Base-by-base conservation (phyloP, 2,329 filamentous ascomycete species). In the Fusarium sp. region DNA sequence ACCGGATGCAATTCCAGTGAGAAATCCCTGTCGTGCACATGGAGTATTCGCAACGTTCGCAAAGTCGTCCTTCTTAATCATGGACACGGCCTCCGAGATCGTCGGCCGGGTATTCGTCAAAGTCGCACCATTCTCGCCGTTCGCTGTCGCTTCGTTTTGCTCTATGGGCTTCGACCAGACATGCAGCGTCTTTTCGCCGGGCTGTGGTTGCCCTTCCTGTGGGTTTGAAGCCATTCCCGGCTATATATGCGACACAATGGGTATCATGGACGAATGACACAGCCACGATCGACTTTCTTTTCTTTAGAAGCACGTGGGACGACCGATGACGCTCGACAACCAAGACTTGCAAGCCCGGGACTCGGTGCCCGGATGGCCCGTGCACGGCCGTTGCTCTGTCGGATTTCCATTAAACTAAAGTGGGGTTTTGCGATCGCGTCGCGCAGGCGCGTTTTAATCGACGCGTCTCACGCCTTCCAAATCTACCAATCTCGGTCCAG, bases 1-100 rank as follows among this genome's bases (percentile, higher is more conserved):
- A 4, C 92, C 95, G 3, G 86, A 83, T 1, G 86, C 90, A 69
- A 99, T 96, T 21, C 93, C 95, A 2, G 90, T 87, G 67, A 98
- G 79, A 49, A 97, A 81, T 3, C 91, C 89, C 72, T 96, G 89
- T 59, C 93, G 83, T 17, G 92, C 90, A 75, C 95, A 98, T 0
- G 94, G 94, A 53, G 87, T 84, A 75, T 90, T 89, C 74, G 93
- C 88, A 49, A 96, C 80, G 39, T 86, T 85, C 39, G 86, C 75
- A 63, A 93, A 90, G 70, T 94, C 91, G 35, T 88, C 81, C 35
- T 82, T 72, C 59, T 87, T 87, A 59, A 94, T 87, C 43, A 82
- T 85, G 60, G 86, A 84, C 45, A 93, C 79, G 1, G 86, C 90
- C 37, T 92, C 87, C 33, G 68, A 43, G 73, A 84, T 51, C 78